Evolutionary conservation across 495 filamentous ascomycete species (phyloP).

Genomic region (Acidomyces sp.): DNA sequence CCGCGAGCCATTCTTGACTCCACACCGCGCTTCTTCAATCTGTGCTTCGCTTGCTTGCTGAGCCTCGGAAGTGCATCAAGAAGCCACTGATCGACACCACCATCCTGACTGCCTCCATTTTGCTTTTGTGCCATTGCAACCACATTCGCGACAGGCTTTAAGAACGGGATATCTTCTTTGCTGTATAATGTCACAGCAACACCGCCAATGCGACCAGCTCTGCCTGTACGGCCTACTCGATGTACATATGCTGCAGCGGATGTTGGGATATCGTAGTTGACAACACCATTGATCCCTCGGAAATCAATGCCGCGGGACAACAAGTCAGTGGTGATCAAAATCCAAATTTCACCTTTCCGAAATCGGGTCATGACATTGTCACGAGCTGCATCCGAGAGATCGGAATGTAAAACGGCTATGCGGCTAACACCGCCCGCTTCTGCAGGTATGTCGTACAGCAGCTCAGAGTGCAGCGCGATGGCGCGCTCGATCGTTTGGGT

Average conservation of each 20-base stretch:
- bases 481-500: constrained; percentile 88
- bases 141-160: constrained; percentile 86
- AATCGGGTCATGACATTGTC: constrained; percentile 76
- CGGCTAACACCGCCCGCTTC: constrained; percentile 76
- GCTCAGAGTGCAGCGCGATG: constrained; percentile 70
- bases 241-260: constrained; percentile 84
- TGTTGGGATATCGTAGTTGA: constrained; percentile 92
- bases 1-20: constrained; percentile 47
- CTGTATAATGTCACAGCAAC: constrained; percentile 92
- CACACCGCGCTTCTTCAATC: constrained; percentile 69
- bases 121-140: constrained; percentile 68
- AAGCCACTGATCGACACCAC: constrained; percentile 71
- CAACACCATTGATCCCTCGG: constrained; percentile 77
- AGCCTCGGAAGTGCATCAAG: constrained; percentile 74
- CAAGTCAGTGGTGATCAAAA: constrained; percentile 88
- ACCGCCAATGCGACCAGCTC: constrained; percentile 76
- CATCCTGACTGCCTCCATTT: constrained; percentile 23
- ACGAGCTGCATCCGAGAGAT: constrained; percentile 62
- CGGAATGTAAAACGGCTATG: constrained; percentile 81
- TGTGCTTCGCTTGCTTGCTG: constrained; percentile 68
- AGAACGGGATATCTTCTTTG: constrained; percentile 78
- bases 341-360: constrained; percentile 86
- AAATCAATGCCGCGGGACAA: constrained; percentile 87
- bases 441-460: constrained; percentile 85
- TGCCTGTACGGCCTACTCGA: constrained; percentile 79